A percentile compares a stretch with the other conserved stretches of the same genome.
phyloP scores from a whole-genome alignment of 345 rosid species.

The Iberis pinnata region DNA sequence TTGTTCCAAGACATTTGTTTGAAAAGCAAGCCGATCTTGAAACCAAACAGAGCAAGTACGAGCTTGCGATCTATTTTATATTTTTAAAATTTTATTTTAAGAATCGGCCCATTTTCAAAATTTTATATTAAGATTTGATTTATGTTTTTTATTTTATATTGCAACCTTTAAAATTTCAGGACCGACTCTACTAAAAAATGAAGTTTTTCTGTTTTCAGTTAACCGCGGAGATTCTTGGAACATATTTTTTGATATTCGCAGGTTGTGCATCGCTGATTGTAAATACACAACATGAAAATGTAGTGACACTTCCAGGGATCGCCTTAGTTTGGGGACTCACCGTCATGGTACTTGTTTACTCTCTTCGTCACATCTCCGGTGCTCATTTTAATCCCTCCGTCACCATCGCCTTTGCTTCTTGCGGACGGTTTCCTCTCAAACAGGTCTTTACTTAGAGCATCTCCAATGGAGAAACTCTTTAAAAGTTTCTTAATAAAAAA shows the following conservation, averaged over 20 bases:
- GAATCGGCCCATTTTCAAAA: too few species aligned
- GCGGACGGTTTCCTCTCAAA: conserved; percentile 72
- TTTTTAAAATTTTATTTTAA: too few species aligned
- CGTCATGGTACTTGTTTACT: conserved; percentile 74
- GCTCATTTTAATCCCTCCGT: conserved; percentile 97
- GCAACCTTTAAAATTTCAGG: too few species aligned
- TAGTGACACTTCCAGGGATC: conserved; percentile 67
- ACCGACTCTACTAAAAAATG: too few species aligned
- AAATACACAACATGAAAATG: conserved; percentile 48
- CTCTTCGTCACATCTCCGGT: conserved; percentile 92
- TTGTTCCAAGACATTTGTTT: too few species aligned
- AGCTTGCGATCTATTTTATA: too few species aligned
- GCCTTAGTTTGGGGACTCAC: conserved; percentile 79
- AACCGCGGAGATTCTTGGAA: conserved; percentile 70
- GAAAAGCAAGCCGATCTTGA: background rate
- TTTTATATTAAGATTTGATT: too few species aligned
- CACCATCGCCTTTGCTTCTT: conserved; percentile 82
- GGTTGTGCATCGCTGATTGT: conserved; percentile 79
- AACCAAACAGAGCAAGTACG: too few species aligned
- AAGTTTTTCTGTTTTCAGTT: conserved; percentile 33
- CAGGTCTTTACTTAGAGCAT: conserved; percentile 44
- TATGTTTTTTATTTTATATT: background rate
- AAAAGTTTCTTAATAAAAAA: too few species aligned
- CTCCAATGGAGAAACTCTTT: too few species aligned
- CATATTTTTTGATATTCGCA: conserved; percentile 84